These are phyloP conservation scores for Yamadazyma dushanensis DNA, from an alignment of 1,139 yeast genomes.

Conservation along the genomic window DNA sequence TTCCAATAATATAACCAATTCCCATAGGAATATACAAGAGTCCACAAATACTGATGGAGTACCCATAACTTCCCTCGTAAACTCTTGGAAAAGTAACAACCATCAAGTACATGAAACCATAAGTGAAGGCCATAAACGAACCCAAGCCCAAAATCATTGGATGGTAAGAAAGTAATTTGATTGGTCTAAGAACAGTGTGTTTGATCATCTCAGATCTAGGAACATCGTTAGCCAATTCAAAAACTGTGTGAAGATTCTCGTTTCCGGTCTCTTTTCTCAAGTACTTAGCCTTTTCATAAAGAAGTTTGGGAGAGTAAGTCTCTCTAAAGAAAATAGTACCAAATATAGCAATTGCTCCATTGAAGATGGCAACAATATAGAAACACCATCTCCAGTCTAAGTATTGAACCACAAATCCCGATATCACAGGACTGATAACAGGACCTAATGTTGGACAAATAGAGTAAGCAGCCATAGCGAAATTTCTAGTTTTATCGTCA, in stretches of 20 bases:
- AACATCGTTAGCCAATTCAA: slow-evolving; percentile 38
- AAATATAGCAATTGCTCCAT: slow-evolving; percentile 44
- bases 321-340: slow-evolving; percentile 51
- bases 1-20: slow-evolving; percentile 50
- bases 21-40: slow-evolving; percentile 58
- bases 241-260: slow-evolving; percentile 54
- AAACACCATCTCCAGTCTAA: slow-evolving; percentile 61
- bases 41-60: slow-evolving; percentile 51
- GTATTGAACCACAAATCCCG: slow-evolving; percentile 27
- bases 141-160: slow-evolving; percentile 67
- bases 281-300: slow-evolving; percentile 45
- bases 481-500: slow-evolving; percentile 49
- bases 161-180: slow-evolving; percentile 50
- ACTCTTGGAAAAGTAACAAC: slow-evolving; percentile 59
- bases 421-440: slow-evolving; percentile 34
- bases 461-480: slow-evolving; percentile 60
- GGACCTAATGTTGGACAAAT: slow-evolving; percentile 54
- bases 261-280: slow-evolving; percentile 56
- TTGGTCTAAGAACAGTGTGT: slow-evolving; percentile 51
- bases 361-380: slow-evolving; percentile 57
- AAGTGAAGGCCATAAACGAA: slow-evolving; percentile 60
- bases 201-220: slow-evolving; percentile 28
- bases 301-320: slow-evolving; percentile 58
- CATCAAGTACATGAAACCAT: slow-evolving; percentile 64
- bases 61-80: slow-evolving; percentile 49